Conservation (phyloP, 225 moss, liverwort and hornwort species). For the Bryoerythrophyllum caledonicum region DNA sequence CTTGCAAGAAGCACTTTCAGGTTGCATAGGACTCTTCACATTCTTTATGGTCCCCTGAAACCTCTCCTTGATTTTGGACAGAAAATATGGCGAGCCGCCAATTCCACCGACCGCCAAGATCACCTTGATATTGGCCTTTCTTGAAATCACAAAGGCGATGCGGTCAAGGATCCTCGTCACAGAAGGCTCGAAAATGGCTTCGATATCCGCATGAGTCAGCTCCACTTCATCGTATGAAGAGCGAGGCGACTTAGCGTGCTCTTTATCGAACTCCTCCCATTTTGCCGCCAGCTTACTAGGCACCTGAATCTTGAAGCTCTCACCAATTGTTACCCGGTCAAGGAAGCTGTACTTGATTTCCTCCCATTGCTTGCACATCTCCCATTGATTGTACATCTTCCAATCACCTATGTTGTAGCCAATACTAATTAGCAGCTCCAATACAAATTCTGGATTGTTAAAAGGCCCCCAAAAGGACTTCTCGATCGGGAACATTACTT, state of each 20-base stretch:
- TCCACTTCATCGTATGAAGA: slow-evolving; percentile 43
- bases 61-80: slow-evolving; percentile 36
- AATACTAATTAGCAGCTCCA: too few relatives aligned
- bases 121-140: slow-evolving; percentile 29
- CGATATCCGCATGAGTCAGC: slow-evolving; percentile 35
- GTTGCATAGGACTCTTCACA: slow-evolving; percentile 44
- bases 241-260: not conserved
- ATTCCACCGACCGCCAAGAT: slow-evolving; percentile 72
- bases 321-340: slow-evolving; percentile 14
- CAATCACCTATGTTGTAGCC: too few relatives aligned
- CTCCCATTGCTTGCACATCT: slow-evolving; percentile 43
- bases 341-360: slow-evolving; percentile 50
- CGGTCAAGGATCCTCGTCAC: slow-evolving; percentile 38
- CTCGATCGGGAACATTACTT: too few relatives aligned
- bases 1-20: too few relatives aligned
- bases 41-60: slow-evolving; percentile 28
- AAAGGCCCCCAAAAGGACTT: too few relatives aligned
- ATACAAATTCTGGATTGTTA: too few relatives aligned
- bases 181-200: slow-evolving; percentile 41
- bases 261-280: slow-evolving; percentile 43
- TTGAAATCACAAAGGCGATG: slow-evolving; percentile 37
- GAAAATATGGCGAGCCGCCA: slow-evolving; percentile 54
- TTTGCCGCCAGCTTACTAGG: slow-evolving; percentile 31
- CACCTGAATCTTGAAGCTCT: slow-evolving; percentile 23
- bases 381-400: too few relatives aligned